These are phyloP conservation scores for Paecilomyces formosus DNA, from an alignment of 2,329 filamentous ascomycete genomes.

Conservation along the genomic window DNA sequence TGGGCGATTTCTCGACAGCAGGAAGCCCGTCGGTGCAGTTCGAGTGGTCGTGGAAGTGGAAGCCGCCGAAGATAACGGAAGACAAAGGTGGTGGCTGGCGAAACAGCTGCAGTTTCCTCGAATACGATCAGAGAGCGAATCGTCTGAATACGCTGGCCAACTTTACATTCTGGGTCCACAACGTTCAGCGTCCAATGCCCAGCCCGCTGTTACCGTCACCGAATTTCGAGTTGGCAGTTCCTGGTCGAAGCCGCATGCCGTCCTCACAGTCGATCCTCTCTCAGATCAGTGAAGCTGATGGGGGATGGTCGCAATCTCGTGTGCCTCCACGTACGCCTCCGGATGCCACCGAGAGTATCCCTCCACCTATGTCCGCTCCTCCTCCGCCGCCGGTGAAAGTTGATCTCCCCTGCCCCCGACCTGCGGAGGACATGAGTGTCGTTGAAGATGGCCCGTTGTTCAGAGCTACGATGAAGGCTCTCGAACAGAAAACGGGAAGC, in stretches of 20 bases:
- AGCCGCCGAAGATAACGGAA: slow-evolving; percentile 72
- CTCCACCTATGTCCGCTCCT: slow-evolving; percentile 15
- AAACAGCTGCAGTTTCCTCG: slow-evolving; percentile 93
- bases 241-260: slow-evolving; percentile 72
- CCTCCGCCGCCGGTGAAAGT: slow-evolving; percentile 57
- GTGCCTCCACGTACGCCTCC: slow-evolving; percentile 20
- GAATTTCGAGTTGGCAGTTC: slow-evolving; percentile 63
- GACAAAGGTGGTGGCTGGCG: slow-evolving; percentile 89
- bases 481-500: slow-evolving; percentile 93
- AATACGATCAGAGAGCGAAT: slow-evolving; percentile 92
- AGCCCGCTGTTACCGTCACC: slow-evolving; percentile 61
- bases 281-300: slow-evolving; percentile 65
- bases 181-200: slow-evolving; percentile 38
- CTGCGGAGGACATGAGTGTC: slow-evolving; percentile 74
- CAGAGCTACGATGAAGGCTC: slow-evolving; percentile 88
- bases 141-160: slow-evolving; percentile 78
- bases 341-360: slow-evolving; percentile 19
- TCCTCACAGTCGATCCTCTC: slow-evolving; percentile 83
- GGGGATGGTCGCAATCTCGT: slow-evolving; percentile 24
- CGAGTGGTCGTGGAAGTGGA: slow-evolving; percentile 97
- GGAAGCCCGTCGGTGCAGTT: slow-evolving; percentile 82
- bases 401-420: slow-evolving; percentile 78
- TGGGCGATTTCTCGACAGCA: slow-evolving; percentile 83
- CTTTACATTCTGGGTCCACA: slow-evolving; percentile 93
- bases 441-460: slow-evolving; percentile 93